These are phyloP conservation scores for Capsicum pubescens DNA, from an alignment of 257 asterid species.

Conservation along the genomic window DNA sequence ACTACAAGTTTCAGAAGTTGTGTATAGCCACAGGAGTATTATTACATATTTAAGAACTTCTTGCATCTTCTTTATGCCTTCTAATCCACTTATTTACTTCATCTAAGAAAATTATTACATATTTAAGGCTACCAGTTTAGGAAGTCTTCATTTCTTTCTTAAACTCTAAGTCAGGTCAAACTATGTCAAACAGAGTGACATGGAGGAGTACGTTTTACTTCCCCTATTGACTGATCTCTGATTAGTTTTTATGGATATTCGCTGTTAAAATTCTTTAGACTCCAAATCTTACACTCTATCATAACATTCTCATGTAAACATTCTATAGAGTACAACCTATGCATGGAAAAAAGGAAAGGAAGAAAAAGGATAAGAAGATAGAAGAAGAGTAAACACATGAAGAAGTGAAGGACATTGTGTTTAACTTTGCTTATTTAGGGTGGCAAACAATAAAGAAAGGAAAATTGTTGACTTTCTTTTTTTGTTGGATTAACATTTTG, in stretches of 20 bases:
- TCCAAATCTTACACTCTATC: neutral
- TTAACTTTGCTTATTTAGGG: slow-evolving; percentile 16
- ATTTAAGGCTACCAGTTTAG: neutral
- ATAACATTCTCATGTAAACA: neutral
- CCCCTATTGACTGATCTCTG: neutral
- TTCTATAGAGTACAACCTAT: slow-evolving; percentile 13
- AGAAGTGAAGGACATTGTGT: neutral
- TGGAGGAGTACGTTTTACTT: neutral
- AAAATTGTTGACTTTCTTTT: neutral
- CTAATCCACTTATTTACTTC: too few relatives aligned
- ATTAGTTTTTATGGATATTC: neutral
- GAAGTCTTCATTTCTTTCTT: neutral
- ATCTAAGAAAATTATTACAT: too few relatives aligned
- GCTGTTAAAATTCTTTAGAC: neutral
- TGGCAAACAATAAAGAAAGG: neutral
- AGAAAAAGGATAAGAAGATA: neutral
- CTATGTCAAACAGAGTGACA: neutral
- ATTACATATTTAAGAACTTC: neutral
- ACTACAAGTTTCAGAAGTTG: neutral
- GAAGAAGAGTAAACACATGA: neutral
- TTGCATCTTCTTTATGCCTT: too few relatives aligned
- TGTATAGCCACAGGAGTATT: neutral
- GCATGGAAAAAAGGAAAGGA: neutral
- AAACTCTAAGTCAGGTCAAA: neutral
- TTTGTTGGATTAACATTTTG: slow-evolving; percentile 2